These are phyloP conservation scores for rapeseed (Brassica napus) DNA, from an alignment of 345 rosid species.

Conservation along the genomic window DNA sequence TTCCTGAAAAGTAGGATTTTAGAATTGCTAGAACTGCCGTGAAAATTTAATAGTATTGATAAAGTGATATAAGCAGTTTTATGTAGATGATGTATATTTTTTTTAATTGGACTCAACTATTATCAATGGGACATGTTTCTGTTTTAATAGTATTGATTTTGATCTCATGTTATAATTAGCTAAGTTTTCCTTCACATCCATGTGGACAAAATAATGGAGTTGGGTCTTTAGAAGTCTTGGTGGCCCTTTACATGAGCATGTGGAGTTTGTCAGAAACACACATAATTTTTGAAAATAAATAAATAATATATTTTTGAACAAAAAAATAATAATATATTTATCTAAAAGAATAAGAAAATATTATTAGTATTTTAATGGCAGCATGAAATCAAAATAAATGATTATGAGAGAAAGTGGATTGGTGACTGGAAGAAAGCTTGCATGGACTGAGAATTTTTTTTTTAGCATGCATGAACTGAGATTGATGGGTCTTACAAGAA, in stretches of 20 bases:
- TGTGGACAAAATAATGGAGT: slow-evolving; percentile 69
- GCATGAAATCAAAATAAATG: slow-evolving; percentile 26
- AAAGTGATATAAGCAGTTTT: no score
- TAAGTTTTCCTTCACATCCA: slow-evolving; percentile 45
- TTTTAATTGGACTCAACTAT: no score
- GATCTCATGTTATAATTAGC: slow-evolving; percentile 47
- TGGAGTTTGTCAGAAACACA: slow-evolving; percentile 66
- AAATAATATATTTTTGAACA: no score
- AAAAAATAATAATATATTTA: neutral
- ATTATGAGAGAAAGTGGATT: slow-evolving; percentile 37
- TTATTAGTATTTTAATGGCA: neutral
- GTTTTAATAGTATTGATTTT: no score
- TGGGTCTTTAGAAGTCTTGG: slow-evolving; percentile 49
- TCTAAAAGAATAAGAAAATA: slow-evolving; percentile 28
- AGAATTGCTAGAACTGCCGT: no score
- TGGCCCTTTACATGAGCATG: slow-evolving; percentile 58
- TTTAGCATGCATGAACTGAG: neutral
- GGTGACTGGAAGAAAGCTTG: slow-evolving; percentile 43
- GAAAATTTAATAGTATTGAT: no score
- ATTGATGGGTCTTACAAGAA: slow-evolving; percentile 33
- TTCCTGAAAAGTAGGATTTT: no score
- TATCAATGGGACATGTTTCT: no score
- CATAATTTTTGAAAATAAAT: slow-evolving; percentile 5
- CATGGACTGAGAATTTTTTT: slow-evolving; percentile 20
- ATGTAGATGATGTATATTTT: no score